These are phyloP conservation scores for Saccharomyces uvarum DNA, from an alignment of 1,139 yeast genomes.

Conservation along the genomic window DNA sequence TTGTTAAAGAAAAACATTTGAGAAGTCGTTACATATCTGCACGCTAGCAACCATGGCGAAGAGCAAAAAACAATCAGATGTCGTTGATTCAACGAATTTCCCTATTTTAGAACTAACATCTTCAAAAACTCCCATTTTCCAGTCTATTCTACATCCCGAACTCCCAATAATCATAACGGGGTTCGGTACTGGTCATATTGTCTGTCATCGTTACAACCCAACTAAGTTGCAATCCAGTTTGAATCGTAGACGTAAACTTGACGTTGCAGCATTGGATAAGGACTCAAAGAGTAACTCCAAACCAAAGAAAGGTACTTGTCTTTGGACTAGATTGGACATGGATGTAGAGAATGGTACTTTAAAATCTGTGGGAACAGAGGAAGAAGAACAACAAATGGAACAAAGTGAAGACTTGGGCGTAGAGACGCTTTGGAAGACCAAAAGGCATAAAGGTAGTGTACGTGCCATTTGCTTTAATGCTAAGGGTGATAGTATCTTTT, in stretches of 20 bases:
- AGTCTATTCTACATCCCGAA: slow-evolving; percentile 76
- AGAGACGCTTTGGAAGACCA: slow-evolving; percentile 67
- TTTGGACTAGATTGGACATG: slow-evolving; percentile 43
- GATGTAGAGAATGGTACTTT: slow-evolving; percentile 33
- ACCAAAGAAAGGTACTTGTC: slow-evolving; percentile 22
- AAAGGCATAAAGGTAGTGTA: slow-evolving; percentile 85
- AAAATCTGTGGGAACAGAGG: slow-evolving; percentile 22
- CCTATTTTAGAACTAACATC: background rate
- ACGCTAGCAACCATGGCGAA: background rate
- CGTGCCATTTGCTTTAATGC: slow-evolving; percentile 63
- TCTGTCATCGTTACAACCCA: slow-evolving; percentile 49
- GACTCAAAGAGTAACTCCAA: slow-evolving; percentile 36
- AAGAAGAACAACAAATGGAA: background rate
- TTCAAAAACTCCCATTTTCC: slow-evolving; percentile 33
- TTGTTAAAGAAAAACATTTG: background rate
- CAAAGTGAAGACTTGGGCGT: slow-evolving; percentile 21
- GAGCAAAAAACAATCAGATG: background rate
- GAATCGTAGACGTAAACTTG: slow-evolving; percentile 23
- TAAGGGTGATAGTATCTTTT: slow-evolving; percentile 42
- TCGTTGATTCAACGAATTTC: background rate
- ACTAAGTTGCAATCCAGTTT: slow-evolving; percentile 32
- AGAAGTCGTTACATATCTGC: background rate
- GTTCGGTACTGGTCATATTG: slow-evolving; percentile 70
- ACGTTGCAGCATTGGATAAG: slow-evolving; percentile 20
- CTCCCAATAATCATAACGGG: slow-evolving; percentile 61